phyloP scores from a whole-genome alignment of 2,329 filamentous ascomycete genomes.

The Colletotrichum costaricense region DNA sequence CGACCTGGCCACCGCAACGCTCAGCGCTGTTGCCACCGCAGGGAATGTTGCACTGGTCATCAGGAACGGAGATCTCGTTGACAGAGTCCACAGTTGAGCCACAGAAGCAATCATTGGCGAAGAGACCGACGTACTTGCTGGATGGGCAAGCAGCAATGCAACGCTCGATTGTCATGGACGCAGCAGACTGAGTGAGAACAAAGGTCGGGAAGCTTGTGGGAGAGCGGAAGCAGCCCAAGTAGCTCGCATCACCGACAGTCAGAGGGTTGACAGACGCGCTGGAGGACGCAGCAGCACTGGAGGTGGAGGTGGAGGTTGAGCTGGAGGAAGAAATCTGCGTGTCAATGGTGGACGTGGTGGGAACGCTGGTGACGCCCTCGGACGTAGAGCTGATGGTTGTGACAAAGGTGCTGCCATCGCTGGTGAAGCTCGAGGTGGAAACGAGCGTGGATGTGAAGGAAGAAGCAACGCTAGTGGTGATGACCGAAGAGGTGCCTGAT shows the following conservation, averaged over 20 bases:
- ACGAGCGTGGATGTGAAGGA: background rate
- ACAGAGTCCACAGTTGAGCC: slow-evolving; percentile 29
- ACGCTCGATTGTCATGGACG: slow-evolving; percentile 37
- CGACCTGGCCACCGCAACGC: slow-evolving; percentile 53
- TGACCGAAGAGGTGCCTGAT: background rate
- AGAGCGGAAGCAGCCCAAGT: slow-evolving; percentile 43
- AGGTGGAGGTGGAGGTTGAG: background rate
- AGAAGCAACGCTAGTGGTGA: background rate
- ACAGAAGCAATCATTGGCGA: slow-evolving; percentile 37
- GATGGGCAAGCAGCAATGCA: slow-evolving; percentile 41
- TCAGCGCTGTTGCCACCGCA: slow-evolving; percentile 55
- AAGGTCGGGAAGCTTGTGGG: slow-evolving; percentile 41
- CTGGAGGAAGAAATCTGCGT: background rate
- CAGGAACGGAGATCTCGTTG: slow-evolving; percentile 3
- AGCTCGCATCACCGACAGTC: slow-evolving; percentile 35
- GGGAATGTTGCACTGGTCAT: slow-evolving; percentile 45
- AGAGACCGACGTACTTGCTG: slow-evolving; percentile 2
- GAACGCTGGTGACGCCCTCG: background rate
- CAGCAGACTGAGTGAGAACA: slow-evolving; percentile 24
- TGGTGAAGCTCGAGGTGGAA: background rate
- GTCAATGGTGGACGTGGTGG: background rate
- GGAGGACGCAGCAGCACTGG: background rate
- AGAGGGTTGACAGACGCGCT: slow-evolving; percentile 10
- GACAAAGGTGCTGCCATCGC: background rate
- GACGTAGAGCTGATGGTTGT: background rate